Conservation (phyloP, 148 eudicot species). For the Cornus kousa region DNA sequence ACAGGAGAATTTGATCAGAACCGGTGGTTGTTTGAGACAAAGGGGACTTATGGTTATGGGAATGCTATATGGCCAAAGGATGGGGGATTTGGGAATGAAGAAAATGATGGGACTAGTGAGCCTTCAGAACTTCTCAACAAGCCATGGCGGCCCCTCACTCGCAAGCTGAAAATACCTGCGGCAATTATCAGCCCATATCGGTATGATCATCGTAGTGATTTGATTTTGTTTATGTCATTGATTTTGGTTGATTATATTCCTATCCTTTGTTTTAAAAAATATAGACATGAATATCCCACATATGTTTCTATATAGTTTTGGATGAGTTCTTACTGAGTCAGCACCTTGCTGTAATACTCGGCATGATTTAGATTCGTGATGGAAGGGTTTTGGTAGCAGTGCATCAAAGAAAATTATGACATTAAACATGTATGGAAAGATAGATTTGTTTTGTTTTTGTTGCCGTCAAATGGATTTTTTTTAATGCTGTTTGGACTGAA, state of each 20-base stretch:
- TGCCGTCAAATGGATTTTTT: too few relatives aligned
- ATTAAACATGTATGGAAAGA: too few relatives aligned
- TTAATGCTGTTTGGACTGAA: too few relatives aligned
- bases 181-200: slow-evolving; percentile 86
- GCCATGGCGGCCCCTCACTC: slow-evolving; percentile 97
- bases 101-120: slow-evolving; percentile 39
- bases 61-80: slow-evolving; percentile 96
- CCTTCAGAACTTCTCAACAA: slow-evolving; percentile 61
- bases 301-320: not conserved
- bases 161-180: slow-evolving; percentile 88
- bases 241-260: not conserved
- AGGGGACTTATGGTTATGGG: slow-evolving; percentile 95
- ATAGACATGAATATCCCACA: not conserved
- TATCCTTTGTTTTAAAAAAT: not conserved
- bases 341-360: too few relatives aligned
- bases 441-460: not conserved
- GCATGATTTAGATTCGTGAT: too few relatives aligned
- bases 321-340: too few relatives aligned
- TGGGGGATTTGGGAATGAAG: slow-evolving; percentile 44
- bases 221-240: not conserved
- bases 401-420: too few relatives aligned
- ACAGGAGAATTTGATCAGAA: slow-evolving; percentile 84
- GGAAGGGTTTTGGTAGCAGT: too few relatives aligned
- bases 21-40: slow-evolving; percentile 94
- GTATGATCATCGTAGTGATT: slow-evolving; percentile 27